Evolutionary conservation across 2,329 filamentous ascomycete genomes (phyloP), one percentile per base, ranked within the genome.

Genomic region (Ophiostoma quercus): DNA sequence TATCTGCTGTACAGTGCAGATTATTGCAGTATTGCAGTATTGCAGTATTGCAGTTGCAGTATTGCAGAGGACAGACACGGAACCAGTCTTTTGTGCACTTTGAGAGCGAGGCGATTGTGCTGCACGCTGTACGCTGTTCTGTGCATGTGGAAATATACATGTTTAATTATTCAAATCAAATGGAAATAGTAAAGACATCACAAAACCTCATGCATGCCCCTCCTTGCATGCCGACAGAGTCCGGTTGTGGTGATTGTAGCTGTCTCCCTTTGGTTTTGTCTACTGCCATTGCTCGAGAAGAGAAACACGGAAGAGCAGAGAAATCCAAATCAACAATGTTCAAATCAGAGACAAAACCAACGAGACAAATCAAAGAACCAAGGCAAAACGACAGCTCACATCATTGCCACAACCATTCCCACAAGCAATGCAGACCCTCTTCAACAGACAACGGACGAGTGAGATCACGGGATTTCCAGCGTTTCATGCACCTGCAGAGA

Each of bases 171-270:
- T 22, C n/a, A 39, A 39, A 25, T 29, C 12, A 65, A 47, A 25
- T n/a, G 41, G 43, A 47, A 47, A n/a, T 29, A 43, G 37, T 60
- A 60, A 60, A 69, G 47, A 67, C 47, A 69, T 62, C 63, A 67
- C 65, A 69, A 63, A 69, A 62, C 47, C 63, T 51, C 68, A 63
- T 68, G 67, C 37, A 65, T 29, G 68, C 62, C 41, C 47, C 63
- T 65, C 68, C 68, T 69, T 65, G 32, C 62, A 25, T 37, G 43
- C 60, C 29, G 68, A 22, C 32, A 37, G 29, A 62, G 51, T 25
- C 57, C 57, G 57, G 57, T 19, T 29, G 25, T 29, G 25, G 25
- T 29, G 25, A 29, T 29, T 29, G 25, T 16, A 37, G 47, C 34
- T n/a, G 19, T 2, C 47, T 11, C 47, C 4, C 3, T 22, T 3